Base-by-base conservation (phyloP, 2,329 filamentous ascomycete species). In the Trichoderma oligosporum region DNA sequence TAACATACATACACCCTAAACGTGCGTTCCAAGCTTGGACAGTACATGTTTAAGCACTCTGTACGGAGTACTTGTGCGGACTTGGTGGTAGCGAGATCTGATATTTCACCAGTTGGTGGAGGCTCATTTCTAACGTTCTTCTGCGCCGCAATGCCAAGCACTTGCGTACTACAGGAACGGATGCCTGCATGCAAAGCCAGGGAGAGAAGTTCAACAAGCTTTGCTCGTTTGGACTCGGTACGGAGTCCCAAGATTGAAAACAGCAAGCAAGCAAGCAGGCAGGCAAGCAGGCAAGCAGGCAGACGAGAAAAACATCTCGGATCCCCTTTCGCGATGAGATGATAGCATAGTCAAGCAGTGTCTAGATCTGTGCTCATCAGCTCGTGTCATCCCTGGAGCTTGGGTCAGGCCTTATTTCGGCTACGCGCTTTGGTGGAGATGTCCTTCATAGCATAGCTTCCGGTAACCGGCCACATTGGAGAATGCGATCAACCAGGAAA, bases 331-430 rank as follows among this genome's bases (percentile, higher is more conserved):
- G 39, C 33, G 38, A 20, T 41, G 7, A 29, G 33, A 35, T 16
- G 31, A 45, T 22, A 22, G 27, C 20, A n/a, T n/a, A n/a, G n/a
- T n/a, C n/a, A n/a, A 38, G 45, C 18, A 42, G 27, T 46, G 46
- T 36, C 44, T 29, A 44, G 54, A 57, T 57, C 45, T 57, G 54
- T 20, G 20, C 14, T 14, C 22, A 38, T 44, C 41, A 55, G 18
- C 52, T 57, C 36, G 38, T 57, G 38, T 16, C 22, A 57, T 57
- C 44, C 45, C 42, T 56, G 53, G 29, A 41, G 29, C 12, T 29
- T 47, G 53, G 44, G 29, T 33, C 38, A 22, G 38, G 44, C 46
- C 54, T 51, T 57, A 57, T 57, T 57, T 44, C 54, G 54, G 54
- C 54, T 51, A 51, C 38, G 54, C 36, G 46, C 45, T 51, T 29